Base-by-base conservation (phyloP, 345 rosid genomes). In the Clausena lansium region DNA sequence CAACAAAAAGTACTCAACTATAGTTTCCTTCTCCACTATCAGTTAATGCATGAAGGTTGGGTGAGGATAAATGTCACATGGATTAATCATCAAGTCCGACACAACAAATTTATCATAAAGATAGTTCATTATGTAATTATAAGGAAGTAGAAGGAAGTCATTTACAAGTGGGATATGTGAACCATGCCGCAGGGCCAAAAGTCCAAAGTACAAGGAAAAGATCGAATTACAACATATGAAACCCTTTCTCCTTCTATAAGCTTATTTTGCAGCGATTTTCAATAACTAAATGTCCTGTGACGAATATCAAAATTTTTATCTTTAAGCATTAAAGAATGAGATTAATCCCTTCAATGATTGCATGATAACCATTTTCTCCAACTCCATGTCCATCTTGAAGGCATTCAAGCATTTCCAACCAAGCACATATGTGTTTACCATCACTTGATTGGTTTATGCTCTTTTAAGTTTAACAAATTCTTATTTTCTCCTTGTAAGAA, bases 291-390 rank as follows among this genome's bases (percentile, higher is more conserved):
- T 38, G 30, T 32, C 33, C 60, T 32, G 33, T 14, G n/a, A 75
- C 22, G 10, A 38, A 3, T 45, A 63, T 50, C 5, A 36, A 59
- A 61, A 11, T 7, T 32, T 32, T 7, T 6, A 71, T n/a, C 58
- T 30, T 74, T 28, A 45, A 5, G 70, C 55, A 50, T 19, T 41
- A 61, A 74, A 62, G 73, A 59, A 74, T 74, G 70, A 41, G 55
- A 62, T 20, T 22, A 45, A 63, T 63, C 55, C 27, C 2, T 74
- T 41, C 41, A 61, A 41, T 20, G 57, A 57, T 55, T 13, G 76
- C 30, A 57, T 57, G 30, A 20, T 74, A 45, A 41, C 39, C 39
- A 45, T 41, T 27, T 20, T 41, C 22, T 74, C 27, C 41, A 45
- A 5, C 30, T 74, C 58, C 9, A 20, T 17, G 76, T 41, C 30